These are phyloP conservation scores for Neopestalotiopsis sp. DNA, from an alignment of 2,329 filamentous ascomycete species.

Conservation along the genomic window DNA sequence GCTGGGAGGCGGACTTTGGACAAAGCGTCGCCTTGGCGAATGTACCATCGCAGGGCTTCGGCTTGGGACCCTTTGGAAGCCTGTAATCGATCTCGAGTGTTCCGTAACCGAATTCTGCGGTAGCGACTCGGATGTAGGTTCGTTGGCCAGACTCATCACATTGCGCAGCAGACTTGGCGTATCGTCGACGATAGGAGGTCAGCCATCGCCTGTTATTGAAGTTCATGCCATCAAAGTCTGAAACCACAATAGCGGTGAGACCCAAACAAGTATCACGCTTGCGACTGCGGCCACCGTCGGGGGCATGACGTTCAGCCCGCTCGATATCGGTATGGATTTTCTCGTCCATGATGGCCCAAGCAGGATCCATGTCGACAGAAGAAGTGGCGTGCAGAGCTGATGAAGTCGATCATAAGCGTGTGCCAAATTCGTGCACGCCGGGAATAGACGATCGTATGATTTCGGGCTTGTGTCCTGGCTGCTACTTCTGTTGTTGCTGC, in stretches of 20 bases:
- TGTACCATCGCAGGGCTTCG: neutral
- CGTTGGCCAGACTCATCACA: neutral
- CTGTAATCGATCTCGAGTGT: neutral
- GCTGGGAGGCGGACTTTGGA: neutral
- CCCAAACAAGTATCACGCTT: neutral
- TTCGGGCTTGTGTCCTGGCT: no score
- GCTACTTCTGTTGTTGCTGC: no score
- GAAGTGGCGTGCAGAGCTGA: no score
- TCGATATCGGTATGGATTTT: neutral
- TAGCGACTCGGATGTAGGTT: neutral
- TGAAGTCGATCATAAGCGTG: no score
- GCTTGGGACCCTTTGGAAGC: neutral
- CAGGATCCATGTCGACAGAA: no score
- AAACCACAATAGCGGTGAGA: neutral
- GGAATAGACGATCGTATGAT: no score
- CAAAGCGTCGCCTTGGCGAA: neutral
- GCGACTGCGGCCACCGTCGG: neutral
- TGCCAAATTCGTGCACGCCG: no score
- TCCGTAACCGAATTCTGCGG: neutral
- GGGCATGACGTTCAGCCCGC: neutral
- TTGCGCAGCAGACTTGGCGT: neutral
- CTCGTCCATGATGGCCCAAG: neutral
- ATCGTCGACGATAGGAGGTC: neutral
- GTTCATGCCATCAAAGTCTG: neutral
- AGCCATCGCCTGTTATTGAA: neutral